Evolutionary conservation across 2,329 filamentous ascomycete genomes (phyloP).

Genomic region (Eutypella sp.): DNA sequence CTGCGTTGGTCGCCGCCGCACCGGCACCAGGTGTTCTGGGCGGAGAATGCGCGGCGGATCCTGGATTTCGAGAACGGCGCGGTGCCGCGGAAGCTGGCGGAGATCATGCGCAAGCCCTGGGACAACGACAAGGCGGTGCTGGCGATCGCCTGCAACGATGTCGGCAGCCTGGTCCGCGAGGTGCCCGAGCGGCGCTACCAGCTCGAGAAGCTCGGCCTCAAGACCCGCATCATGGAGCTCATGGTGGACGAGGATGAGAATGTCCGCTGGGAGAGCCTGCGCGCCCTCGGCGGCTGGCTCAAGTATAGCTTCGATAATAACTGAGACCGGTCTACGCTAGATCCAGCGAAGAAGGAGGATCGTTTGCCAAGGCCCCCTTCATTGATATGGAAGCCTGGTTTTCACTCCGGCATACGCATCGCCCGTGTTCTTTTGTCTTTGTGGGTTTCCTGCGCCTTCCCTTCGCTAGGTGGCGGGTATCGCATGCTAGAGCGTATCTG

Average conservation of each 20-base stretch:
- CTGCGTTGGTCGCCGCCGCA: constrained; percentile 91
- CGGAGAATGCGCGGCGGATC: constrained; percentile 83
- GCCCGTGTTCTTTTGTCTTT: too few species aligned
- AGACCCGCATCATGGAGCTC: constrained; percentile 84
- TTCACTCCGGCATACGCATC: too few species aligned
- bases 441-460: too few species aligned
- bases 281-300: constrained; percentile 66
- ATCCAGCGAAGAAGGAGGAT: too few species aligned
- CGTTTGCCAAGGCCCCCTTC: too few species aligned
- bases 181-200: constrained; percentile 76
- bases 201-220: constrained; percentile 79
- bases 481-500: background rate
- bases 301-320: constrained; percentile 57
- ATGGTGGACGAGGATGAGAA: constrained; percentile 87
- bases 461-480: too few species aligned
- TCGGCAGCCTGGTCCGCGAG: constrained; percentile 83
- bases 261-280: constrained; percentile 87
- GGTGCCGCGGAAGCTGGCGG: constrained; percentile 74
- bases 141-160: constrained; percentile 88
- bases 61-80: constrained; percentile 77
- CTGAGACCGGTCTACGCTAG: too few species aligned
- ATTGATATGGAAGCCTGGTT: too few species aligned
- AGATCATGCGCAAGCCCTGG: constrained; percentile 71
- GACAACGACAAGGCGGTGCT: constrained; percentile 81
- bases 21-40: constrained; percentile 82